Conservation (phyloP, 768 basidiomycete genomes). For the Hysterangium stoloniferum region DNA sequence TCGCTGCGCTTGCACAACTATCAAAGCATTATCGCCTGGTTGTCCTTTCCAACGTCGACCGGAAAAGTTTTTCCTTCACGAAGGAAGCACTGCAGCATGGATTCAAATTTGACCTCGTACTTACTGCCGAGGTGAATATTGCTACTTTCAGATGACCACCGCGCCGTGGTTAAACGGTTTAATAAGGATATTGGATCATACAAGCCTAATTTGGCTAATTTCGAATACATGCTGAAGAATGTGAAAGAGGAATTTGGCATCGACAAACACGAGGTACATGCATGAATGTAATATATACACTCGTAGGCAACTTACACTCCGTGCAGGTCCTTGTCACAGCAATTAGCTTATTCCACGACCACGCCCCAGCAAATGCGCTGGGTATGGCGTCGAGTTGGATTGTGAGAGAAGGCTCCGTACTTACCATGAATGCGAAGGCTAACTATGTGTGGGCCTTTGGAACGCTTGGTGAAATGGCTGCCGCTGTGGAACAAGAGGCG, state of each 20-base stretch:
- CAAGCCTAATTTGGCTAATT: slow-evolving; percentile 56
- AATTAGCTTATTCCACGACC: slow-evolving; percentile 60
- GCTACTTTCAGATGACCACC: not conserved
- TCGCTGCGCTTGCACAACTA: slow-evolving; percentile 49
- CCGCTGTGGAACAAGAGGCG: slow-evolving; percentile 47
- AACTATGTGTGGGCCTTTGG: slow-evolving; percentile 34
- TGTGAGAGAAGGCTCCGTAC: slow-evolving; percentile 41
- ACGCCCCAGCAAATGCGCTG: slow-evolving; percentile 50
- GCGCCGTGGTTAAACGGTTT: not conserved
- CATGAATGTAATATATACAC: not conserved
- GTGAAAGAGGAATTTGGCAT: slow-evolving; percentile 29
- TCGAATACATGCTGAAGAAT: slow-evolving; percentile 40
- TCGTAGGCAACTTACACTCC: not conserved
- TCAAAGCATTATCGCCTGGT: slow-evolving; percentile 59
- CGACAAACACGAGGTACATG: slow-evolving; percentile 19
- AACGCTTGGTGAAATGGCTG: slow-evolving; percentile 53
- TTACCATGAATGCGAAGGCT: slow-evolving; percentile 33
- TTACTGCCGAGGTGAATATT: slow-evolving; percentile 39
- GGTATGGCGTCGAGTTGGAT: slow-evolving; percentile 62
- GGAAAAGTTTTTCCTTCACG: slow-evolving; percentile 51
- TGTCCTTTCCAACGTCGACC: slow-evolving; percentile 73
- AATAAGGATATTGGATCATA: slow-evolving; percentile 60
- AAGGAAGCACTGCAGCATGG: slow-evolving; percentile 41
- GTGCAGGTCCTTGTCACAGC: slow-evolving; percentile 55
- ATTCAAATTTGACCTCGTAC: slow-evolving; percentile 57